Evolutionary conservation across 106 monocot genomes (phyloP).

Genomic region (Hemerocallis citrina): DNA sequence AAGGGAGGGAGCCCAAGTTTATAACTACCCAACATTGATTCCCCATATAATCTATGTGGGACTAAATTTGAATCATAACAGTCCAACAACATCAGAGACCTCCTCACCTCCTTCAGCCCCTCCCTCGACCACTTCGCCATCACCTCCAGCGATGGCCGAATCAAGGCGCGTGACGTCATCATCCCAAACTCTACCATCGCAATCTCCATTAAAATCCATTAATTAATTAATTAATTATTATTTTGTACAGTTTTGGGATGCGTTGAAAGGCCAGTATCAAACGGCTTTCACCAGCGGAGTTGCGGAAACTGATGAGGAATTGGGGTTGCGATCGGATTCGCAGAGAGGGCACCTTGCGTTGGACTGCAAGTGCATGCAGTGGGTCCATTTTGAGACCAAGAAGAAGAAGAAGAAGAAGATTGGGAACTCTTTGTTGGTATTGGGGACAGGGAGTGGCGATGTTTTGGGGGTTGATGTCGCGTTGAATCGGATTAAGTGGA

Average conservation of each 20-base stretch:
- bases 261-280: constrained; percentile 57
- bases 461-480: constrained; percentile 76
- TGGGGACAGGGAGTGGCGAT: constrained; percentile 89
- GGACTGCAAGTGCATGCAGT: constrained; percentile 90
- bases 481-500: constrained; percentile 70
- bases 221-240: neutral
- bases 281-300: constrained; percentile 54
- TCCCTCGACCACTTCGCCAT: constrained; percentile 57
- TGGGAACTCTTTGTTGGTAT: constrained; percentile 45
- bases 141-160: constrained; percentile 59
- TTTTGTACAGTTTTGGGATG: constrained; percentile 71
- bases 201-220: too few relatives aligned
- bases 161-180: too few relatives aligned
- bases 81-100: constrained; percentile 58
- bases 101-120: constrained; percentile 82
- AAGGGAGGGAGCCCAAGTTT: too few relatives aligned
- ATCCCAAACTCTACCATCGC: too few relatives aligned
- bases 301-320: constrained; percentile 3
- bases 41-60: too few relatives aligned
- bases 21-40: too few relatives aligned
- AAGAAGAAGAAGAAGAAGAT: constrained; percentile 70
- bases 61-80: too few relatives aligned
- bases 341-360: constrained; percentile 63
- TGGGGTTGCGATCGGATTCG: constrained; percentile 17
- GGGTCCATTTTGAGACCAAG: constrained; percentile 69